phyloP scores from a whole-genome alignment of 345 rosid species.

The Clarkia xantiana region DNA sequence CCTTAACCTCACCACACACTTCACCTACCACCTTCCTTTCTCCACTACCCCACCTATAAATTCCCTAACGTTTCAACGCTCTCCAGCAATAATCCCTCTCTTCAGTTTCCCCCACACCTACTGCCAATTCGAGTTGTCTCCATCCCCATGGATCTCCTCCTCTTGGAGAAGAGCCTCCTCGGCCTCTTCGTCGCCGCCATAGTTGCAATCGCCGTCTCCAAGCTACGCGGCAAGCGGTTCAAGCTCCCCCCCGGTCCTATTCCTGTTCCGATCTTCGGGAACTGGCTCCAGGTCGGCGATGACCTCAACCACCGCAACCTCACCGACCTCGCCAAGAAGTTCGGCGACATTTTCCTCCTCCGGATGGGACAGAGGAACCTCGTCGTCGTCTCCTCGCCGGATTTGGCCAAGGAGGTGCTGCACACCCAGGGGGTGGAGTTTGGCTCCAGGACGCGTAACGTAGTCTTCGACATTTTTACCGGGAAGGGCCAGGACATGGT shows the following conservation, averaged over 20 bases:
- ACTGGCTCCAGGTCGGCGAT: conserved; percentile 99
- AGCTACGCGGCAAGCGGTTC: conserved; percentile 69
- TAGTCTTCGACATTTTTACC: conserved; percentile 91
- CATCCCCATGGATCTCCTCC: conserved; percentile 56
- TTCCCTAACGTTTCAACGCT: not conserved
- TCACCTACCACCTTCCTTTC: conserved; percentile 3
- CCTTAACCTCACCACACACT: not conserved
- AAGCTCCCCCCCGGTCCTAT: conserved; percentile 89
- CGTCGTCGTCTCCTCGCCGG: conserved; percentile 82
- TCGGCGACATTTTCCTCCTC: conserved; percentile 54
- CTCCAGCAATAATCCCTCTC: not conserved
- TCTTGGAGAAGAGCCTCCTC: conserved; percentile 65
- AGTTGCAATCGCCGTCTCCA: conserved; percentile 55
- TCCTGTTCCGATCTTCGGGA: conserved; percentile 81
- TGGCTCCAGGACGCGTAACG: conserved; percentile 87
- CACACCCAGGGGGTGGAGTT: conserved; percentile 93
- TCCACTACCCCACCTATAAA: not conserved
- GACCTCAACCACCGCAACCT: conserved; percentile 90
- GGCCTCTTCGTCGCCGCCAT: conserved; percentile 56
- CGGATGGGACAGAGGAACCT: conserved; percentile 89
- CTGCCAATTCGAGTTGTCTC: no score
- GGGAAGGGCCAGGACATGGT: conserved; percentile 99
- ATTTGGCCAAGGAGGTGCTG: conserved; percentile 73
- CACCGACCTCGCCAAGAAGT: conserved; percentile 57
- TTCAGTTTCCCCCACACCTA: not conserved